These are phyloP conservation scores for Actinomortierella wolfii DNA, from an alignment of 371 early-diverging fungal species.

Conservation along the genomic window DNA sequence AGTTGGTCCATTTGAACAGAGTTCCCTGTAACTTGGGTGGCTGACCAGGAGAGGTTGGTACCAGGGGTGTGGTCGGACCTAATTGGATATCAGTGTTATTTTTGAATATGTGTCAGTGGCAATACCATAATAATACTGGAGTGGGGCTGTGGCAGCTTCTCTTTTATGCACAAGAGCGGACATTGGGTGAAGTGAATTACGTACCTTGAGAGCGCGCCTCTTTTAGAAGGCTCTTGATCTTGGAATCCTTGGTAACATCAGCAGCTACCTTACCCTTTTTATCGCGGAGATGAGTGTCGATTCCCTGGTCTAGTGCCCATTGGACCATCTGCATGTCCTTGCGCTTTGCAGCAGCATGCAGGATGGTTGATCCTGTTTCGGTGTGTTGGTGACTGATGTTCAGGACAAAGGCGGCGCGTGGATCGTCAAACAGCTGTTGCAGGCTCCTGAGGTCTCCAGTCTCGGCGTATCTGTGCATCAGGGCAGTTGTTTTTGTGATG, in stretches of 20 bases:
- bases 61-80: constrained; percentile 20
- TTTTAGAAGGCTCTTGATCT: constrained; percentile 60
- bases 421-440: constrained; percentile 49
- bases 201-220: constrained; percentile 53
- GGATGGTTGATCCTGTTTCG: constrained; percentile 59
- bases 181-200: background rate
- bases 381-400: constrained; percentile 70
- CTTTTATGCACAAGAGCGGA: too few species aligned
- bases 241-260: constrained; percentile 56
- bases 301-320: constrained; percentile 73
- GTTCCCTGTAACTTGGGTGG: constrained; percentile 59
- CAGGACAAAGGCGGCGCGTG: constrained; percentile 51
- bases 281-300: constrained; percentile 72
- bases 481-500: constrained; percentile 27
- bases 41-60: constrained; percentile 49
- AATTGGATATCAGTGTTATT: background rate
- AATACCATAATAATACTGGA: too few species aligned
- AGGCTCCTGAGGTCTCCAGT: constrained; percentile 40
- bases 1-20: constrained; percentile 85
- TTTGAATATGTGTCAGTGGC: constrained; percentile 17
- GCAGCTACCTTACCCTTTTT: constrained; percentile 64
- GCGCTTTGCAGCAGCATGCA: constrained; percentile 68
- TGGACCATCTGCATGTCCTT: constrained; percentile 63
- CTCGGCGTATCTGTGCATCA: constrained; percentile 45
- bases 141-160: too few species aligned